Evolutionary conservation across 2,329 filamentous ascomycete genomes (phyloP), one percentile per base, ranked within the genome.

Genomic region (Escovopsis weberi): DNA sequence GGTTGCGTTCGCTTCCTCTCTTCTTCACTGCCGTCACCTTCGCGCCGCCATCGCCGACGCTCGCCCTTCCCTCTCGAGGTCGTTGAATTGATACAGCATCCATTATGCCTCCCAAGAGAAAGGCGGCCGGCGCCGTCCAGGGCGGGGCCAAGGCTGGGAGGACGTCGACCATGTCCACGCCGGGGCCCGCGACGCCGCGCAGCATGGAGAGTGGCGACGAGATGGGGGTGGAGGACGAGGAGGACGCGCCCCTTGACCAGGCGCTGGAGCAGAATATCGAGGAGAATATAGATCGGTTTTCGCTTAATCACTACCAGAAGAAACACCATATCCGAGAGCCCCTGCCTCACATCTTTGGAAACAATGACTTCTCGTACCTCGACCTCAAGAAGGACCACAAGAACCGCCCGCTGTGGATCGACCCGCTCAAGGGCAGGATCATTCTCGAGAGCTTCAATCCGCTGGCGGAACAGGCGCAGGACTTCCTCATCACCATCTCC

Each of bases 401-500:
- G 48, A 86, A 88, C 55, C 80, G 91, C 12, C 91, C 91, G 12
- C 72, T 96, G 46, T 96, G 87, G 85, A 91, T 98, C 52, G 87
- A 95, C 58, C 85, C 87, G 2, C 69, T 81, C 38, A 85, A 83
- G 57, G 87, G 85, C 33, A 80, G 82, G 49, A 91, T 96, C 56
- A 91, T 93, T 28, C 70, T 96, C 37, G 89, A 98, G 68, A 94
- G 87, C 53, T 96, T 95, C 66, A 89, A 85, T 41, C 84, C 88
- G 2, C 69, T 91, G 44, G 87, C 89, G 44, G 75, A 82, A 44
- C 82, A 88, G 55, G 89, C 86, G 0, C 87, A 94, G 58, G 87
- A 94, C 59, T 94, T 98, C 58, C 69, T 98, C 45, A 94, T 93
- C 53, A 94, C 91, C 38, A 89, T 98, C 52, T 85, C 89, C 48